These are phyloP conservation scores for Sclerotinia minor DNA, from an alignment of 2,329 filamentous ascomycete species.

Conservation along the genomic window DNA sequence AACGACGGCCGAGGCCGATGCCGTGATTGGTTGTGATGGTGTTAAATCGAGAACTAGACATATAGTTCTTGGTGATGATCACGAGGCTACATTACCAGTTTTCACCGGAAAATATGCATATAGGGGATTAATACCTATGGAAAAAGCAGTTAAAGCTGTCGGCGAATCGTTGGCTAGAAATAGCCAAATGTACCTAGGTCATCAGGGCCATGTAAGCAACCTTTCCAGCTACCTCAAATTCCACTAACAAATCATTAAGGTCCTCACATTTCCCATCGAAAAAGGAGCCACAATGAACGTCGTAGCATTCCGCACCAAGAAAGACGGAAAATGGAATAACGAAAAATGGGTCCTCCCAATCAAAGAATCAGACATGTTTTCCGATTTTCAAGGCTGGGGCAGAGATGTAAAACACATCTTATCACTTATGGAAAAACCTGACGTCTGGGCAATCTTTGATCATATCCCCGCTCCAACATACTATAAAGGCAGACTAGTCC, in stretches of 20 bases:
- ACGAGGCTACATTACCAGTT: conserved; percentile 48
- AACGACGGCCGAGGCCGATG: conserved; percentile 36
- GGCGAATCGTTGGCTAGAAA: conserved; percentile 50
- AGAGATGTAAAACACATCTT: conserved; percentile 43
- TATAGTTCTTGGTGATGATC: conserved; percentile 51
- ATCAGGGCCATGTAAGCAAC: conserved; percentile 56
- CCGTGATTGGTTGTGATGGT: conserved; percentile 28
- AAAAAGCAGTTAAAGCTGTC: conserved; percentile 49
- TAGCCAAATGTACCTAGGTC: conserved; percentile 56
- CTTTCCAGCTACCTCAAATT: conserved; percentile 51
- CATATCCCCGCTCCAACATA: conserved; percentile 49
- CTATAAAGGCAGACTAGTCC: conserved; percentile 46
- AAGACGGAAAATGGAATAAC: conserved; percentile 43
- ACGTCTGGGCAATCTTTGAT: conserved; percentile 56
- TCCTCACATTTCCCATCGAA: conserved; percentile 44
- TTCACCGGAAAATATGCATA: conserved; percentile 61
- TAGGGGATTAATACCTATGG: conserved; percentile 60
- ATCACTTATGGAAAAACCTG: conserved; percentile 44
- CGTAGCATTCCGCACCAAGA: conserved; percentile 38
- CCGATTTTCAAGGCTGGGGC: conserved; percentile 45
- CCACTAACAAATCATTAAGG: background rate
- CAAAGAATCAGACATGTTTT: conserved; percentile 43
- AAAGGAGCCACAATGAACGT: conserved; percentile 59
- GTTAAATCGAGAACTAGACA: conserved; percentile 52
- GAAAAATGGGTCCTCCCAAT: conserved; percentile 46